Percentiles rank a stretch among this genome's conserved stretches.
Conservation (phyloP, 2,329 filamentous ascomycete genomes). For the Penicillium nordicum region DNA sequence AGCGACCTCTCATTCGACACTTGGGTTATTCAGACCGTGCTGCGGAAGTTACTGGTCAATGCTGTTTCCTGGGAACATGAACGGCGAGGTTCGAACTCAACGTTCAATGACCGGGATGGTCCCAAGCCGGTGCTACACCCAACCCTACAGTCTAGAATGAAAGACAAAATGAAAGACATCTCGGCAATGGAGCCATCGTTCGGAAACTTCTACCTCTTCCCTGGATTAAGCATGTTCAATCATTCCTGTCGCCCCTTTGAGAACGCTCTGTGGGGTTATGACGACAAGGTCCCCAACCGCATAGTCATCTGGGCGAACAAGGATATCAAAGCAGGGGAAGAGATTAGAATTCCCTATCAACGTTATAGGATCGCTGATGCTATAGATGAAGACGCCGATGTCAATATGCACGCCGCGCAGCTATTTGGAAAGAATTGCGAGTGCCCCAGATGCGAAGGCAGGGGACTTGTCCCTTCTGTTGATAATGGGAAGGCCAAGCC, state of each 20-base stretch:
- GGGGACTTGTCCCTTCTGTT: background rate
- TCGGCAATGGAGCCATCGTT: slow-evolving; percentile 23
- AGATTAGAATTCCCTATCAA: slow-evolving; percentile 27
- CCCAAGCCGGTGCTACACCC: slow-evolving; percentile 10
- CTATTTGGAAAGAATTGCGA: slow-evolving; percentile 17
- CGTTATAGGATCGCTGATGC: background rate
- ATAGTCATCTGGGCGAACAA: slow-evolving; percentile 28
- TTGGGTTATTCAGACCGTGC: slow-evolving; percentile 35
- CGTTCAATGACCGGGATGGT: slow-evolving; percentile 1
- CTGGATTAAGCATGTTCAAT: slow-evolving; percentile 34
- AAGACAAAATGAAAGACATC: background rate
- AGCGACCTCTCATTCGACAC: slow-evolving; percentile 37
- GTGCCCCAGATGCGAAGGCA: slow-evolving; percentile 6
- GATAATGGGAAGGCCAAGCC: background rate
- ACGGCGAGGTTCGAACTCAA: slow-evolving; percentile 12
- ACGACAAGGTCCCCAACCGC: slow-evolving; percentile 27
- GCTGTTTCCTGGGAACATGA: slow-evolving; percentile 30
- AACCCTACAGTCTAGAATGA: slow-evolving; percentile 8
- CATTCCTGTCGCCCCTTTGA: slow-evolving; percentile 18
- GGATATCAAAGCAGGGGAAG: slow-evolving; percentile 24
- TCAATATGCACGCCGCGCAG: slow-evolving; percentile 5
- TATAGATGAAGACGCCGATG: background rate
- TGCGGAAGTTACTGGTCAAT: slow-evolving; percentile 33
- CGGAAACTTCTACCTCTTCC: slow-evolving; percentile 31
- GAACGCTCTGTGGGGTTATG: slow-evolving; percentile 33